A percentile compares a stretch with the other conserved stretches of the same genome.
Evolutionary conservation across 2,329 filamentous ascomycete species (phyloP).

Genomic region (Cercospora sp.): DNA sequence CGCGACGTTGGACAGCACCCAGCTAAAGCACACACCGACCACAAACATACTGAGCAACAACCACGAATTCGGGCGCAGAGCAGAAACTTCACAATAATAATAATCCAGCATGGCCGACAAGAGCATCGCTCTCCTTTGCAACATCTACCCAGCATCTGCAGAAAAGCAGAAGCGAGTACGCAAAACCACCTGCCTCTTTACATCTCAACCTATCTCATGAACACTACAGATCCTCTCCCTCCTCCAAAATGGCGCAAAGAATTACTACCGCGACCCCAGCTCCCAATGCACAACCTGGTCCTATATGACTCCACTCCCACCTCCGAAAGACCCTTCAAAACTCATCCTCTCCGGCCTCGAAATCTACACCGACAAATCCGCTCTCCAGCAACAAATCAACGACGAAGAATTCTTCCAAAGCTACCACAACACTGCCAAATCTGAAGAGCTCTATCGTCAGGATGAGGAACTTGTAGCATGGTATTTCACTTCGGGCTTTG

Average conservation of each 20-base stretch:
- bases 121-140: conserved; percentile 31
- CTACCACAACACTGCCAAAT: conserved; percentile 27
- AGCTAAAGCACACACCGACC: background rate
- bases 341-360: conserved; percentile 30
- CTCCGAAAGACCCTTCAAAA: conserved; percentile 8
- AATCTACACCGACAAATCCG: conserved; percentile 31
- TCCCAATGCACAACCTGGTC: conserved; percentile 25
- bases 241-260: conserved; percentile 26
- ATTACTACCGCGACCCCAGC: conserved; percentile 30
- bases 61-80: background rate
- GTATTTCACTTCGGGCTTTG: conserved; percentile 30
- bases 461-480: conserved; percentile 31
- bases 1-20: background rate
- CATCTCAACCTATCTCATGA: background rate
- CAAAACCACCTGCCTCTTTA: background rate
- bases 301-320: conserved; percentile 18
- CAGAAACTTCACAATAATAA: background rate
- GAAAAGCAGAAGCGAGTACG: conserved; percentile 29
- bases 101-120: conserved; percentile 14
- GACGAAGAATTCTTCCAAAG: conserved; percentile 33
- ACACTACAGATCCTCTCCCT: conserved; percentile 29
- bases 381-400: conserved; percentile 30
- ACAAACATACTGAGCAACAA: background rate
- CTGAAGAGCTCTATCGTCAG: conserved; percentile 27
- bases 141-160: conserved; percentile 27